phyloP scores from a whole-genome alignment of 2,329 filamentous ascomycete species.

The Fusarium nelsonii region DNA sequence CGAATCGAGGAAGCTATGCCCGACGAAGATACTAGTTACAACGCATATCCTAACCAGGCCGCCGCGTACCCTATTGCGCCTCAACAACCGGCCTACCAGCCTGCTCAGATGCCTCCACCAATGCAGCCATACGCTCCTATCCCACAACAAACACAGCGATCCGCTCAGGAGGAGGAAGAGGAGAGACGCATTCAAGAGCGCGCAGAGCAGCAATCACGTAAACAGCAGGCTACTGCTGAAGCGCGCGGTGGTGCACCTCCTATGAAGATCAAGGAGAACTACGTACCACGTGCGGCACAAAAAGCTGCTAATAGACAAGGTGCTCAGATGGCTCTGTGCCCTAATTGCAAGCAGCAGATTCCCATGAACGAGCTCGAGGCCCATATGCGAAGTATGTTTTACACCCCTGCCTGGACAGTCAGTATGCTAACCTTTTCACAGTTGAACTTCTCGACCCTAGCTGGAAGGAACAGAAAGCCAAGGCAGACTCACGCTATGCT shows the following conservation, averaged over 20 bases:
- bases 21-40: constrained; percentile 74
- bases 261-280: constrained; percentile 94
- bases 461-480: constrained; percentile 96
- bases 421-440: constrained; percentile 57
- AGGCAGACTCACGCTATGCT: constrained; percentile 84
- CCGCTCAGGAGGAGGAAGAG: constrained; percentile 71
- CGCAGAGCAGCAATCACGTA: constrained; percentile 69
- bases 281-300: constrained; percentile 85
- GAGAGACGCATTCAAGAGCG: constrained; percentile 72
- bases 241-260: constrained; percentile 75
- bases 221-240: constrained; percentile 83
- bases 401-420: not conserved
- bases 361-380: constrained; percentile 88
- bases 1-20: constrained; percentile 97
- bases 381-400: constrained; percentile 83
- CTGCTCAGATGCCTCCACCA: constrained; percentile 56
- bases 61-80: constrained; percentile 57
- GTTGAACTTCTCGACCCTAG: constrained; percentile 92
- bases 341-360: constrained; percentile 92
- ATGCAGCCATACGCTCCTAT: constrained; percentile 49
- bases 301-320: constrained; percentile 75
- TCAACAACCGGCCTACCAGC: constrained; percentile 53
- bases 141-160: constrained; percentile 50
- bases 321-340: constrained; percentile 80
- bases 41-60: constrained; percentile 58